Evolutionary conservation across 192 early-diverging fungal genomes (phyloP), one percentile per base, ranked within the genome.

Genomic region (Paraglomus occultum): DNA sequence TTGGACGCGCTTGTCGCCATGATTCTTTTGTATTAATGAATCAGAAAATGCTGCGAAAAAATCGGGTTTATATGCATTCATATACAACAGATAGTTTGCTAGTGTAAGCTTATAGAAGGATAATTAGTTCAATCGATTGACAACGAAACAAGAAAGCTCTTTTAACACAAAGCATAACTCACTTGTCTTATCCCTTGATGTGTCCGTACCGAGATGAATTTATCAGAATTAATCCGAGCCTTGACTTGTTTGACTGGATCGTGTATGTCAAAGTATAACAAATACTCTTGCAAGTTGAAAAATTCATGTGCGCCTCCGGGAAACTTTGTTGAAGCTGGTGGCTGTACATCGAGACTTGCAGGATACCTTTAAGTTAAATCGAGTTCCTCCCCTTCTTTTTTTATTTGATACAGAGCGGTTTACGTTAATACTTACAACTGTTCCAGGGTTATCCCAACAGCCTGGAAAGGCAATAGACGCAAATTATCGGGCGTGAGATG

Each of bases 401-500:
- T n/a, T n/a, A n/a, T n/a, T n/a, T n/a, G n/a, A n/a, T n/a, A 31
- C 31, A 31, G 31, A 31, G 3, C 31, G 31, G 31, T 31, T 31
- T 51, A 51, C 17, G 40, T 51, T 31, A n/a, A 67, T 17, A 31
- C 52, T 40, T 20, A 69, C 67, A 86, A 76, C 39, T 84, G 77
- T 40, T 86, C 85, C 50, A 84, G 55, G 6, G 76, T 73, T 6
- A 86, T 55, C 57, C 76, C 77, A n/a, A 80, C 40, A n/a, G 79
- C 74, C 61, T 71, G 74, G 31, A 77, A 75, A 40, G 76, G 73
- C 50, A 83, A 74, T 1, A 55, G 48, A 7, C 75, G 66, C 67
- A 84, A 51, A 57, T 77, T 84, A 40, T 86, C 83, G 2, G 81
- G 73, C 8, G 83, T 80, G 59, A 86, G 71, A 67, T 86, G 85